Conservation (phyloP, 2,329 filamentous ascomycete genomes). For the Fusarium circinatum region DNA sequence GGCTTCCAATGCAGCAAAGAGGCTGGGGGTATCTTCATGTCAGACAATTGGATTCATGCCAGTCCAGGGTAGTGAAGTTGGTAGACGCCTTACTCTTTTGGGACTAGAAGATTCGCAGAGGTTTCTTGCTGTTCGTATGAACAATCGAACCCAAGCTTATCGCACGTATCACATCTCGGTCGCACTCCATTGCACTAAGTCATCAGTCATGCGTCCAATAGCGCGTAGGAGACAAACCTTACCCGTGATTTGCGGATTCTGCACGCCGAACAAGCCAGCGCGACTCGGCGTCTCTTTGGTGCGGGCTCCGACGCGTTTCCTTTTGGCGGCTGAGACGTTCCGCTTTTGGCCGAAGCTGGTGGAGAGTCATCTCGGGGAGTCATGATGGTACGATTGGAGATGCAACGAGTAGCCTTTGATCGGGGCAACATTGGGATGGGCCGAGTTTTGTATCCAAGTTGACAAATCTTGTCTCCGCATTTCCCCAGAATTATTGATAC, state of each 20-base stretch:
- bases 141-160: slow-evolving; percentile 11
- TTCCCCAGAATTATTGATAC: neutral
- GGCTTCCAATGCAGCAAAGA: neutral
- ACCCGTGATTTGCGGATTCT: slow-evolving; percentile 16
- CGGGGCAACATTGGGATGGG: slow-evolving; percentile 15
- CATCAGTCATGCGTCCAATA: neutral
- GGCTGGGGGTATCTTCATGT: neutral
- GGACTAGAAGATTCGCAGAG: slow-evolving; percentile 1
- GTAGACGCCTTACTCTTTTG: neutral
- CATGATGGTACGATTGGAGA: neutral
- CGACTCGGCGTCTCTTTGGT: slow-evolving; percentile 4
- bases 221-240: rapidly evolving
- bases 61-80: neutral
- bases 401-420: neutral
- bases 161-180: slow-evolving; percentile 6
- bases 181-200: neutral
- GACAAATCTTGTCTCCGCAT: neutral
- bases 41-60: neutral
- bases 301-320: neutral
- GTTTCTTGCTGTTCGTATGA: slow-evolving; percentile 2
- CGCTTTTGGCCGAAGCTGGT: neutral
- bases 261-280: slow-evolving; percentile 1
- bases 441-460: neutral
- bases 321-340: neutral
- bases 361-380: neutral